A percentile compares a stretch with the other conserved stretches of the same genome.
phyloP scores from a whole-genome alignment of 805 yeast species.

The Yarrowia sp. region DNA sequence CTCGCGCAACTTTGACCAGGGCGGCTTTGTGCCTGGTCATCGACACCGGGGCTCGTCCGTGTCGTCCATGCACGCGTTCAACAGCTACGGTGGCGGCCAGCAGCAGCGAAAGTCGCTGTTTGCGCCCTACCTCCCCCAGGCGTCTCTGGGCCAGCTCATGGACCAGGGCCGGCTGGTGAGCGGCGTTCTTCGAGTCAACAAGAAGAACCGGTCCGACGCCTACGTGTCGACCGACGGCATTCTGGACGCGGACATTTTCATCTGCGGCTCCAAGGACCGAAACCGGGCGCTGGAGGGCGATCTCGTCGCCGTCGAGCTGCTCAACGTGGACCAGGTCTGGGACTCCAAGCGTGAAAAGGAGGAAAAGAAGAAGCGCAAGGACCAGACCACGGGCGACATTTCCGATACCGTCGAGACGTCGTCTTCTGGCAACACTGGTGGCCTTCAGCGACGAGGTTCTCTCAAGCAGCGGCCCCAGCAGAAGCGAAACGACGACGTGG shows the following conservation, averaged over 20 bases:
- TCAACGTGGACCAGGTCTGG: slow-evolving; percentile 98
- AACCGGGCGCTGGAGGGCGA: slow-evolving; percentile 97
- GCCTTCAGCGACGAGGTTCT: slow-evolving; percentile 75
- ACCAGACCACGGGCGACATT: slow-evolving; percentile 33
- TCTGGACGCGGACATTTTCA: slow-evolving; percentile 93
- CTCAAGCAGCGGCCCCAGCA: slow-evolving; percentile 93
- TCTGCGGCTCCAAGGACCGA: slow-evolving; percentile 97
- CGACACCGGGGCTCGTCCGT: slow-evolving; percentile 57
- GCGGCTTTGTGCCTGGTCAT: slow-evolving; percentile 70
- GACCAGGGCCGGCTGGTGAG: slow-evolving; percentile 89
- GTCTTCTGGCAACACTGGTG: slow-evolving; percentile 31
- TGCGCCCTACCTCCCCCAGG: slow-evolving; percentile 95
- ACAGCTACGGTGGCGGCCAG: slow-evolving; percentile 38
- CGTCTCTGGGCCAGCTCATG: slow-evolving; percentile 82
- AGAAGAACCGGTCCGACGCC: slow-evolving; percentile 95
- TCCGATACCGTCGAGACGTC: slow-evolving; percentile 35
- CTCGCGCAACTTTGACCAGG: slow-evolving; percentile 35
- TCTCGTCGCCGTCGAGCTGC: slow-evolving; percentile 88
- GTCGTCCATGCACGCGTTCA: slow-evolving; percentile 45
- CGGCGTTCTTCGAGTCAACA: slow-evolving; percentile 90
- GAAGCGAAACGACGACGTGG: slow-evolving; percentile 97
- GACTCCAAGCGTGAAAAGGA: slow-evolving; percentile 93
- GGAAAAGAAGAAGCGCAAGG: slow-evolving; percentile 89
- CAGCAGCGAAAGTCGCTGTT: slow-evolving; percentile 61
- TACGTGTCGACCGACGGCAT: slow-evolving; percentile 97